Percentiles rank a stretch among this genome's conserved stretches.
Conservation (phyloP, 768 basidiomycete genomes). For the Mycena galericulata region DNA sequence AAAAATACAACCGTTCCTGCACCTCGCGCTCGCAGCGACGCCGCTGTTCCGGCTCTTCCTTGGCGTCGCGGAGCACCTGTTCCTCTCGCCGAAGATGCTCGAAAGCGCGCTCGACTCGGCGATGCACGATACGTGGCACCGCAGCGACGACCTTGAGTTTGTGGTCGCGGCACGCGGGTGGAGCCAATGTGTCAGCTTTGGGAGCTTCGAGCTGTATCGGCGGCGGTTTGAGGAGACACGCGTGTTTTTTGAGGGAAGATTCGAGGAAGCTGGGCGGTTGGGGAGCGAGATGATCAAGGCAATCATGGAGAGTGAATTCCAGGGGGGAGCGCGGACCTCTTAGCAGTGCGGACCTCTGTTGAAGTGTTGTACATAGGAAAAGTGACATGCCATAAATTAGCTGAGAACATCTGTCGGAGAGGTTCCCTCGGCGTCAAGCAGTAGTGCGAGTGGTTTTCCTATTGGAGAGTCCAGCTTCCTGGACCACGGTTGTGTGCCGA, state of each 20-base stretch:
- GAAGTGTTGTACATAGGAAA: too few relatives aligned
- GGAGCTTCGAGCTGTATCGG: conserved; percentile 90
- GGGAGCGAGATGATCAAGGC: conserved; percentile 93
- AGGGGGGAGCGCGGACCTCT: too few relatives aligned
- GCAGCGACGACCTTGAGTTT: conserved; percentile 93
- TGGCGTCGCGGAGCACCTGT: conserved; percentile 63
- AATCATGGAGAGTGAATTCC: conserved; percentile 79
- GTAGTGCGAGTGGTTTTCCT: conserved; percentile 4
- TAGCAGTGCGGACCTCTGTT: too few relatives aligned
- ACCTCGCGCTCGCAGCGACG: conserved; percentile 93
- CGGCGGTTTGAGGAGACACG: conserved; percentile 84
- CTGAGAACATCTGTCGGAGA: too few relatives aligned
- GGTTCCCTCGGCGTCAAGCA: background rate
- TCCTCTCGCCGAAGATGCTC: conserved; percentile 66
- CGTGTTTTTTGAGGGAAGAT: conserved; percentile 86
- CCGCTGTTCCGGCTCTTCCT: conserved; percentile 97
- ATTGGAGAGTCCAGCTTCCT: background rate
- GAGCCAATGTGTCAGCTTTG: conserved; percentile 95
- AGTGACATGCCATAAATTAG: too few relatives aligned
- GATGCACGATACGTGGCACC: conserved; percentile 79
- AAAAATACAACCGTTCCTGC: conserved; percentile 86
- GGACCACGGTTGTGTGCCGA: background rate
- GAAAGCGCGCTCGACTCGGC: conserved; percentile 80
- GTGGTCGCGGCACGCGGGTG: conserved; percentile 94
- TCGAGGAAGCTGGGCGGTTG: conserved; percentile 85